Evolutionary conservation across 164 flowering plant genomes (phyloP), one percentile per base, ranked within the genome.

Genomic region (Annona squamosa): DNA sequence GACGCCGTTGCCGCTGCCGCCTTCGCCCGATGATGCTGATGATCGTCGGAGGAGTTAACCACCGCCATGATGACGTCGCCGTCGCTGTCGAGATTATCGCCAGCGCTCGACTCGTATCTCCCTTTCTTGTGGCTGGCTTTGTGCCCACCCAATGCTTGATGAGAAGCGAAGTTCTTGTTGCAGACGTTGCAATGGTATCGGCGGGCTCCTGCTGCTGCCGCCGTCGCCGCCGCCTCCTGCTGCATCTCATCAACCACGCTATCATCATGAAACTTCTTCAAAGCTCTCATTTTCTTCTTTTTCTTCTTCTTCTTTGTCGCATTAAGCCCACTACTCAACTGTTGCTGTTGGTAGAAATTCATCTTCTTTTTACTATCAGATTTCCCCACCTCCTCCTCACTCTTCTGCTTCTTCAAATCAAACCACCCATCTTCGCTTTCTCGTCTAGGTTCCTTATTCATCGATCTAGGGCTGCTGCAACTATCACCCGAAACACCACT

Each of bases 71-170:
- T 4, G 10, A 1, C 43, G 12, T 46, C 59, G 10, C 65, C 57
- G 2, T 45, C 68, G n/a, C 42, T 66, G 0, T 69, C 48, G 2
- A 42, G 57, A 3, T 17, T 10, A 46, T 46, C 75, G 3, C 47
- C 72, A 4, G 41, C 2, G 5, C 61, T 4, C 1, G 19, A 10
- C 41, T 4, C 44, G 70, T 46, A 68, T 72, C 75, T 85, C 75
- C 44, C 9, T 64, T 80, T 86, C 75, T 81, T 86, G 68, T 89
- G 89, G 75, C 89, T 85, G 2, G 94, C 85, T 75, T 63, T 84
- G 72, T 91, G 94, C 10, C 94, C 94, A n/a, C 92, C 97, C 69
- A 86, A 71, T 9, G 93, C 92, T 77, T 90, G 97, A 71, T 84
- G 81, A 9, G 87, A 77, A 19, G 77, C 6, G 72, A 88, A 90